Conservation (phyloP, 345 rosid species). For the Erucastrum elatum region DNA sequence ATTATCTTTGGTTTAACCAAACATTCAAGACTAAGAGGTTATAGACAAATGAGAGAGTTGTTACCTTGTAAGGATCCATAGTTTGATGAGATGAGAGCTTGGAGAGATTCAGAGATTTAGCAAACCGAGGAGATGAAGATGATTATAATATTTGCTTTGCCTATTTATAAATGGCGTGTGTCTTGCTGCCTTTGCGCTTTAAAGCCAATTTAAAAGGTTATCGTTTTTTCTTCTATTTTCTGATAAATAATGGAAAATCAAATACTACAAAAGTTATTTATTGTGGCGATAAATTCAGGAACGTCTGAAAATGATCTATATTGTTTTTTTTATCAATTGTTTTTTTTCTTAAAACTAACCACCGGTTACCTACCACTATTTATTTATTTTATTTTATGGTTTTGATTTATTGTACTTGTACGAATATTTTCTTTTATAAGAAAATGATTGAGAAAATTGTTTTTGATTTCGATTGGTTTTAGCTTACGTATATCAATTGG, state of each 20-base stretch:
- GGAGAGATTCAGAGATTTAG: slow-evolving; percentile 26
- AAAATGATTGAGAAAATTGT: background rate
- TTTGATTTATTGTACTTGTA: background rate
- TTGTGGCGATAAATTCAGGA: slow-evolving; percentile 23
- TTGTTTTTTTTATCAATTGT: background rate
- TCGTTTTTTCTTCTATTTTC: slow-evolving; percentile 23
- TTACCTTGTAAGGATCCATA: slow-evolving; percentile 64
- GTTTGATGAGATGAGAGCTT: slow-evolving; percentile 7
- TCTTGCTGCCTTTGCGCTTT: slow-evolving; percentile 14
- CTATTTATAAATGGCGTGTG: slow-evolving; percentile 42
- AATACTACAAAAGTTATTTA: background rate
- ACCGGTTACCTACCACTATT: background rate
- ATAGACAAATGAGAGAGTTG: background rate
- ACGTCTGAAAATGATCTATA: background rate
- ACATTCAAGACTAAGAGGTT: slow-evolving; percentile 16
- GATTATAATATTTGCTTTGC: slow-evolving; percentile 20
- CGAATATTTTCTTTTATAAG: background rate
- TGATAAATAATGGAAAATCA: slow-evolving; percentile 14
- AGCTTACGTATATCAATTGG: background rate
- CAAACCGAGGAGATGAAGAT: slow-evolving; percentile 32
- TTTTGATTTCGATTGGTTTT: background rate
- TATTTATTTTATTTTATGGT: background rate
- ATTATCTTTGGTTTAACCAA: background rate
- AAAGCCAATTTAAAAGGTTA: slow-evolving; percentile 20
- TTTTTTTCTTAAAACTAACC: background rate